These are phyloP conservation scores for Epichloe elymi DNA, from an alignment of 2,329 filamentous ascomycete species.

Conservation along the genomic window DNA sequence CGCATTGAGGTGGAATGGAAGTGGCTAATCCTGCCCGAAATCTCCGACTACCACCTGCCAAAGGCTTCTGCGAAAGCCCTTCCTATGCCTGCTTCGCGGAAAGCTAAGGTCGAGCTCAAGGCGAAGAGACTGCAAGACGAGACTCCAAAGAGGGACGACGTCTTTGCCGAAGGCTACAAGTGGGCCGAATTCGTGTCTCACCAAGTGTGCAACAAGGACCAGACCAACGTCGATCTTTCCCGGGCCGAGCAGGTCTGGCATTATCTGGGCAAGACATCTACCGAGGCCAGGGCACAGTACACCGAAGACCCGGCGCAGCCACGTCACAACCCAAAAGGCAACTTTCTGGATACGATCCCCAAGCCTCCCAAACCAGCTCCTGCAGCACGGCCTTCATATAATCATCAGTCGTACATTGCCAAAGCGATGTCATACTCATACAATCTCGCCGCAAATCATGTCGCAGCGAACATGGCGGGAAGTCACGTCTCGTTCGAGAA, in stretches of 20 bases:
- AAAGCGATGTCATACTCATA: slow-evolving; percentile 9
- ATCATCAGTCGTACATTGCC: slow-evolving; percentile 4
- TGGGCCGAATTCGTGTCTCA: slow-evolving; percentile 72
- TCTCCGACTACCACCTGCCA: slow-evolving; percentile 56
- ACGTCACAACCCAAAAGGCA: slow-evolving; percentile 54
- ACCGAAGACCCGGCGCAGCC: slow-evolving; percentile 56
- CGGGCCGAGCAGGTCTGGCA: slow-evolving; percentile 73
- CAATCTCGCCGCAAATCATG: slow-evolving; percentile 3
- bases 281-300: slow-evolving; percentile 82
- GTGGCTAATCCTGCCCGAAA: slow-evolving; percentile 63
- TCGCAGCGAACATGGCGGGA: background rate
- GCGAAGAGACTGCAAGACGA: slow-evolving; percentile 49
- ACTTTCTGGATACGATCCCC: slow-evolving; percentile 58
- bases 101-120: slow-evolving; percentile 54
- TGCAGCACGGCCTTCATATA: slow-evolving; percentile 10
- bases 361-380: slow-evolving; percentile 32
- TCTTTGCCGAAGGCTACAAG: slow-evolving; percentile 53
- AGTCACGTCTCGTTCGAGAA: slow-evolving; percentile 23
- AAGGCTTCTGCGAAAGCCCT: slow-evolving; percentile 62
- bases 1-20: slow-evolving; percentile 73
- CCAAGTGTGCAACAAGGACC: slow-evolving; percentile 41
- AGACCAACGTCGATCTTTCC: slow-evolving; percentile 57
- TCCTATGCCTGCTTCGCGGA: slow-evolving; percentile 51
- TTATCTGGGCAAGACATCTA: slow-evolving; percentile 76
- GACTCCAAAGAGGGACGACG: slow-evolving; percentile 50